A percentile compares a stretch with the other conserved stretches of the same genome.
These are phyloP conservation scores for Fulvia fulva DNA, from an alignment of 2,329 filamentous ascomycete species.

Conservation along the genomic window DNA sequence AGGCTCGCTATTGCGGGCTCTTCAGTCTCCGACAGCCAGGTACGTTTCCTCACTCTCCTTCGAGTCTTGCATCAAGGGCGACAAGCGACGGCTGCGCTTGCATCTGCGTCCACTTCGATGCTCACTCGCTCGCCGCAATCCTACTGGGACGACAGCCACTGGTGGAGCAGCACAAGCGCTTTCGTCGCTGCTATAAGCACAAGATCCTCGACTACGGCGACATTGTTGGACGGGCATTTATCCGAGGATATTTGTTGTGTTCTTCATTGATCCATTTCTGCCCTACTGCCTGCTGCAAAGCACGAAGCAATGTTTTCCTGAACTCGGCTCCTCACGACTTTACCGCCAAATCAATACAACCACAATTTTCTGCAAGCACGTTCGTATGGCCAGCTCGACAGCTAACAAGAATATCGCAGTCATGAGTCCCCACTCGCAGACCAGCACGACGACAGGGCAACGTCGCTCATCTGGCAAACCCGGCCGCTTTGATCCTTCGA, in stretches of 20 bases:
- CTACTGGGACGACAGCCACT: not conserved
- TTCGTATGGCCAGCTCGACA: not conserved
- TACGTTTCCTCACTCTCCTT: not conserved
- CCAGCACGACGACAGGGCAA: constrained; percentile 12
- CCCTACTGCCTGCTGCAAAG: not conserved
- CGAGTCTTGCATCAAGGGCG: not conserved
- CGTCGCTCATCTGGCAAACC: constrained; percentile 20
- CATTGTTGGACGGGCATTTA: not conserved
- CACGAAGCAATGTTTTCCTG: constrained; percentile 3
- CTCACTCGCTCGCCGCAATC: not conserved
- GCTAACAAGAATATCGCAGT: not conserved
- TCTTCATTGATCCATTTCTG: not conserved
- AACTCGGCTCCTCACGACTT: not conserved
- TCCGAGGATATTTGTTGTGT: not conserved
- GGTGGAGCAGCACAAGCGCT: not conserved
- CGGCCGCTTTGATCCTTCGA: constrained; percentile 43
- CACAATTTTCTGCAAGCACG: not conserved
- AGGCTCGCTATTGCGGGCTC: not conserved
- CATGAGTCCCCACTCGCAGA: constrained; percentile 9
- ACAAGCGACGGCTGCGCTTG: not conserved
- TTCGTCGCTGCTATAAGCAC: not conserved
- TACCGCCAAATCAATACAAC: not conserved
- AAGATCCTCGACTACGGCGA: not conserved
- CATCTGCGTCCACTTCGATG: not conserved
- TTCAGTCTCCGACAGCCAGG: not conserved